Conservation (phyloP, 257 asterid species). For the Solanum boliviense region DNA sequence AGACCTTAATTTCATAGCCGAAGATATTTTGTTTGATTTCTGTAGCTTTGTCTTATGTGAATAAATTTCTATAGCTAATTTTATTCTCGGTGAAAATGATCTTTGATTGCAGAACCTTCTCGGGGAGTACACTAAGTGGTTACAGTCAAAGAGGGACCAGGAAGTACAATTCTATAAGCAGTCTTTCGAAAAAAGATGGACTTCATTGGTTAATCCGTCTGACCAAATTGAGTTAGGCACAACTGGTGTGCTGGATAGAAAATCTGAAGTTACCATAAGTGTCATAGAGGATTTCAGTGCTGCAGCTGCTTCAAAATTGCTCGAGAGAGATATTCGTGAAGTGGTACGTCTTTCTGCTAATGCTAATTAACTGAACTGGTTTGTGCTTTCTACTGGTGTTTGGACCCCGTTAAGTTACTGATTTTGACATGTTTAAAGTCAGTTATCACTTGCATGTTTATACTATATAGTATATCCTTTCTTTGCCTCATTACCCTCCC, state of each 20-base stretch:
- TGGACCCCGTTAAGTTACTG: background rate
- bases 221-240: slow-evolving; percentile 35
- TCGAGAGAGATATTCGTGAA: slow-evolving; percentile 96
- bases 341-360: slow-evolving; percentile 33
- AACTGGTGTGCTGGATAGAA: slow-evolving; percentile 37
- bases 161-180: slow-evolving; percentile 59
- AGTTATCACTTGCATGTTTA: background rate
- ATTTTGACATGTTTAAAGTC: background rate
- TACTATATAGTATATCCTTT: background rate
- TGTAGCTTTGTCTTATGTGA: background rate
- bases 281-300: slow-evolving; percentile 69
- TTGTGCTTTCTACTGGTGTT: background rate
- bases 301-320: slow-evolving; percentile 79
- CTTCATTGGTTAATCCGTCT: slow-evolving; percentile 31
- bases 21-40: background rate
- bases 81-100: background rate
- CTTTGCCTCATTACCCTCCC: background rate
- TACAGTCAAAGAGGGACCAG: slow-evolving; percentile 55
- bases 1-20: background rate
- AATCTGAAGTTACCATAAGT: slow-evolving; percentile 38
- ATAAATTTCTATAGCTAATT: background rate
- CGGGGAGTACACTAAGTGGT: slow-evolving; percentile 63
- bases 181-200: slow-evolving; percentile 67
- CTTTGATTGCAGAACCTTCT: slow-evolving; percentile 45
- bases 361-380: background rate